phyloP scores from a whole-genome alignment of 1,139 yeast genomes.

The Kodamaea anthophila region DNA sequence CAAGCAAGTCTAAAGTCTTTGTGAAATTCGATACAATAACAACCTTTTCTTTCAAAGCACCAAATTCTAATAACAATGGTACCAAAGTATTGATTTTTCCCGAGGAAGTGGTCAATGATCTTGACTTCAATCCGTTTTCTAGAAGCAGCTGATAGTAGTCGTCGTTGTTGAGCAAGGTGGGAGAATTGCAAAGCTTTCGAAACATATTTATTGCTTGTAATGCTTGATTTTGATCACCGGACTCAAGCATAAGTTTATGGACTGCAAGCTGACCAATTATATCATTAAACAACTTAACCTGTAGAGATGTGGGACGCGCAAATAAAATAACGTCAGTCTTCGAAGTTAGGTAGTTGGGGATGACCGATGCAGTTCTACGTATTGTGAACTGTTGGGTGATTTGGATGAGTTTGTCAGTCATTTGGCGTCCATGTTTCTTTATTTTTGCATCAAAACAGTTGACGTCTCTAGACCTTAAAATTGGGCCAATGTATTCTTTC shows the following conservation, averaged over 20 bases:
- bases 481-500: slow-evolving; percentile 63
- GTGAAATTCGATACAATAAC: slow-evolving; percentile 89
- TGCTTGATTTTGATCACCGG: slow-evolving; percentile 37
- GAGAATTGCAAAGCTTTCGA: slow-evolving; percentile 81
- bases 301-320: slow-evolving; percentile 67
- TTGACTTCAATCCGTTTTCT: slow-evolving; percentile 2
- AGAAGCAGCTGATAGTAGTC: slow-evolving; percentile 22
- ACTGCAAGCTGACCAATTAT: slow-evolving; percentile 42
- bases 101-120: slow-evolving; percentile 14
- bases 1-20: slow-evolving; percentile 75
- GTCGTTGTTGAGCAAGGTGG: slow-evolving; percentile 50
- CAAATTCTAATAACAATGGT: slow-evolving; percentile 46
- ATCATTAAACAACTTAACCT: slow-evolving; percentile 47
- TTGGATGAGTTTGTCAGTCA: slow-evolving; percentile 55
- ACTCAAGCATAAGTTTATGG: slow-evolving; percentile 17
- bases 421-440: slow-evolving; percentile 51
- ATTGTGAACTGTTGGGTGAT: slow-evolving; percentile 64
- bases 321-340: slow-evolving; percentile 76
- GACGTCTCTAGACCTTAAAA: slow-evolving; percentile 65
- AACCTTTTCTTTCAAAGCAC: slow-evolving; percentile 55
- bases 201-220: slow-evolving; percentile 68
- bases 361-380: slow-evolving; percentile 61
- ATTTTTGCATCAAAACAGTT: slow-evolving; percentile 51
- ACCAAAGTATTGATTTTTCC: slow-evolving; percentile 57
- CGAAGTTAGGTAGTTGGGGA: slow-evolving; percentile 65